Percentiles rank a stretch among this genome's conserved stretches.
Conservation (phyloP, 2,329 filamentous ascomycete species). For the Botryotinia narcissicola region DNA sequence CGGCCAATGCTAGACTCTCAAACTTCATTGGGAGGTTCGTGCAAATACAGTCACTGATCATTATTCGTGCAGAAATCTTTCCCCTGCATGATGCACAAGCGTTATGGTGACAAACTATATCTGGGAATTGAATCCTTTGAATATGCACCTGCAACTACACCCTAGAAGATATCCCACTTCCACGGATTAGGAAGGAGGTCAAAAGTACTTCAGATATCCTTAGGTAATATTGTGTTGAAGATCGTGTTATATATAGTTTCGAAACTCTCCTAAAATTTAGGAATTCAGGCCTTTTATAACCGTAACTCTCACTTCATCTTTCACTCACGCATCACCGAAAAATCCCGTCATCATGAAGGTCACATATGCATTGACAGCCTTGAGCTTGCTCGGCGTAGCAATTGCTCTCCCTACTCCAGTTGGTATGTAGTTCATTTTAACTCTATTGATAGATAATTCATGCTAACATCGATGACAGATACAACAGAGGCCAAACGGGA, state of each 20-base stretch:
- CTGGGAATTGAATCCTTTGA: background rate
- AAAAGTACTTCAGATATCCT: background rate
- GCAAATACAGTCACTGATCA: background rate
- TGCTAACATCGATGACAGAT: background rate
- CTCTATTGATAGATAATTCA: background rate
- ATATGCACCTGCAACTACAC: background rate
- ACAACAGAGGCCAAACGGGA: background rate
- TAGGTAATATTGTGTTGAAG: too few species aligned
- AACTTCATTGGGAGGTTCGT: background rate
- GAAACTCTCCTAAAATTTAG: background rate
- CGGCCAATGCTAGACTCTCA: background rate
- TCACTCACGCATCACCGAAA: background rate
- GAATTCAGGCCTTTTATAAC: too few species aligned
- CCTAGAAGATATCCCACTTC: background rate
- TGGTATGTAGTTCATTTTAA: background rate
- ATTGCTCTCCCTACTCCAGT: background rate
- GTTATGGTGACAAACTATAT: background rate
- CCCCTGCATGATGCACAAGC: background rate
- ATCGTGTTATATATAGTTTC: background rate
- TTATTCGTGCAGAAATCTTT: too few species aligned
- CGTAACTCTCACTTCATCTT: background rate
- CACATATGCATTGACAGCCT: background rate
- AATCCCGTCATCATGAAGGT: slow-evolving; percentile 9
- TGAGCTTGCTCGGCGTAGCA: slow-evolving; percentile 3
- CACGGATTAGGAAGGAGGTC: slow-evolving; percentile 10